A percentile compares a stretch with the other conserved stretches of the same genome.
phyloP scores from a whole-genome alignment of 2,329 filamentous ascomycete genomes.

The Coleophoma crateriformis region DNA sequence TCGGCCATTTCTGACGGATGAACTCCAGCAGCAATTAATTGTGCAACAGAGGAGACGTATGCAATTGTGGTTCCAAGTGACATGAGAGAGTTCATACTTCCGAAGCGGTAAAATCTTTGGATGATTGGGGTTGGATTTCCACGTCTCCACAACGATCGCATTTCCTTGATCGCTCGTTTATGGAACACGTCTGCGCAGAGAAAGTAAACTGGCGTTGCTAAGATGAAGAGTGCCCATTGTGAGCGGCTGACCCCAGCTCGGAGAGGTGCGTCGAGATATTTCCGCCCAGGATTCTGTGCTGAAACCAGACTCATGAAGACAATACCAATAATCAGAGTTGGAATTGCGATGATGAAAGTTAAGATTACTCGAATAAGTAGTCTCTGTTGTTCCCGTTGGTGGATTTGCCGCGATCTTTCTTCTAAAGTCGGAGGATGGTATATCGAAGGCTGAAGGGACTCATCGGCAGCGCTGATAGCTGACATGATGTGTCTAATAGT shows the following conservation, averaged over 20 bases:
- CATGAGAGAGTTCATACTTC: constrained; percentile 94
- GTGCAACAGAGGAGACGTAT: constrained; percentile 75
- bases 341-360: constrained; percentile 65
- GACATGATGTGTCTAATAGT: constrained; percentile 71
- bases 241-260: constrained; percentile 67
- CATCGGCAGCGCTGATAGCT: constrained; percentile 61
- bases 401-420: constrained; percentile 70
- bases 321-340: constrained; percentile 82
- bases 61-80: constrained; percentile 84
- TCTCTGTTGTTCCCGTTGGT: constrained; percentile 61
- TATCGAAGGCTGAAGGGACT: constrained; percentile 61
- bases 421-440: constrained; percentile 80
- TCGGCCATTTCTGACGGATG: constrained; percentile 29
- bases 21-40: constrained; percentile 63
- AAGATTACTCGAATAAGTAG: constrained; percentile 67
- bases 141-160: constrained; percentile 70
- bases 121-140: constrained; percentile 68
- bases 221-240: constrained; percentile 73
- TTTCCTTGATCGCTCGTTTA: constrained; percentile 69
- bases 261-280: constrained; percentile 66
- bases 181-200: constrained; percentile 86
- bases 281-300: constrained; percentile 47
- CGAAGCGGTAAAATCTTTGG: constrained; percentile 82
- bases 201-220: constrained; percentile 84
- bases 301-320: constrained; percentile 84